Percentiles rank a stretch among this genome's conserved stretches.
phyloP scores from a whole-genome alignment of 2,329 filamentous ascomycete genomes.

The Emergomyces orientalis region DNA sequence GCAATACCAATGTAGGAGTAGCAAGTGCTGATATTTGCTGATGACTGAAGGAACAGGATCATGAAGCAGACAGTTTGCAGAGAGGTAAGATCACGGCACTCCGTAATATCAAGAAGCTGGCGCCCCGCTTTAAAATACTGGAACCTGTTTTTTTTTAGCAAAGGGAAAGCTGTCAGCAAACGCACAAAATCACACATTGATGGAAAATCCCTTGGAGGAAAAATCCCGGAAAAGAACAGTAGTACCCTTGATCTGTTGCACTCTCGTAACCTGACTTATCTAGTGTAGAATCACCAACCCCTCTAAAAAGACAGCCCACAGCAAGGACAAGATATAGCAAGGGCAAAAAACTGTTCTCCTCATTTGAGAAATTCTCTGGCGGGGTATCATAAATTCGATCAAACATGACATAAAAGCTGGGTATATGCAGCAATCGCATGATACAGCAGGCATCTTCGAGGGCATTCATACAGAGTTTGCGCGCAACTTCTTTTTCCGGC shows the following conservation, averaged over 20 bases:
- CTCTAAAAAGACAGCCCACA: conserved; percentile 63
- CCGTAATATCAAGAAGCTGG: conserved; percentile 51
- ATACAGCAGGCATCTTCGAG: conserved; percentile 54
- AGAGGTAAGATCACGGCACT: conserved; percentile 63
- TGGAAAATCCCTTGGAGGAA: neutral
- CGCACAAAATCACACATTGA: neutral
- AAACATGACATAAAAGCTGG: conserved; percentile 67
- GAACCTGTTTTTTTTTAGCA: conserved; percentile 41
- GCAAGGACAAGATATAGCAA: conserved; percentile 62
- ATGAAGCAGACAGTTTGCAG: conserved; percentile 70
- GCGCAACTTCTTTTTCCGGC: conserved; percentile 53
- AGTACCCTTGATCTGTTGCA: conserved; percentile 48
- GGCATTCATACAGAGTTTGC: conserved; percentile 49
- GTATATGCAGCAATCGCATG: conserved; percentile 68
- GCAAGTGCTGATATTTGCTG: conserved; percentile 67
- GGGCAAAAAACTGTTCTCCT: conserved; percentile 60
- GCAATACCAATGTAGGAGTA: conserved; percentile 75
- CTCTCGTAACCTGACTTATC: conserved; percentile 40
- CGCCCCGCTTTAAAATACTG: conserved; percentile 66
- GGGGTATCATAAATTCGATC: conserved; percentile 67
- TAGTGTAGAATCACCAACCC: conserved; percentile 44
- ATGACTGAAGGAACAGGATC: conserved; percentile 71
- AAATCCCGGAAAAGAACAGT: neutral
- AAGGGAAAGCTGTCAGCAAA: conserved; percentile 10
- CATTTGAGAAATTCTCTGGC: conserved; percentile 51